Base-by-base conservation (phyloP, 306 rosid species). In the Abrus precatorius region DNA sequence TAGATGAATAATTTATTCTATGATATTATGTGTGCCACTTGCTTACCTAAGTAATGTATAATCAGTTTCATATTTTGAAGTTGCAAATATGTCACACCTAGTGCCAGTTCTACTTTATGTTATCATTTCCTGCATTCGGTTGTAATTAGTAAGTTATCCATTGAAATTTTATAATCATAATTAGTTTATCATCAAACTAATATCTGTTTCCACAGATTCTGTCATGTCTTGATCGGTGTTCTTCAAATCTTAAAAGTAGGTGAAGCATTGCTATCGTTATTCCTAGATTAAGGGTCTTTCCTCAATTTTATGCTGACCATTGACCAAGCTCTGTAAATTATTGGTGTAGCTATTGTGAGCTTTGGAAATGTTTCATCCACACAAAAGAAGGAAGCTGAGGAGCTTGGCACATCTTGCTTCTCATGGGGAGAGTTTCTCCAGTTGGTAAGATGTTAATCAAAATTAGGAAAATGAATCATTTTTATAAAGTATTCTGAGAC, bases 331-430 rank as follows among this genome's bases (percentile, higher is more conserved):
- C 20, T 72, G 13, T 56, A 9, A 75, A 80, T 74, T 55, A 52
- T 65, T 82, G 85, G 50, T 83, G 76, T 81, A 95, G 99, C 93
- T 61, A 93, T 95, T 79, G 94, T 95, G 84, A 93, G 97, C 67
- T 95, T 95, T 84, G 88, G 87, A 59, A 86, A 84, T 80, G 77
- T 93, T 66, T 90, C 98, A 10, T 84, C 83, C 36, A 0, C 82
- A 3, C 97, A 90, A 84, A 93, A 91, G 92, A 85, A 91, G 82
- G 94, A 93, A 91, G 96, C 97, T n/a, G 94, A 90, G 83, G 90
- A 86, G 49, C 70, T 40, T 45, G 97, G 97, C 38, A 87, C 85
- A 3, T 87, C 96, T 44, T 93, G 97, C 85, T 95, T 88, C 85
- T 91, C 98, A n/a, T 95, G 97, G 99, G 92, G 40, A 69, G 96